Conservation (phyloP, 306 rosid species). For the Pyrus bretschneideri region DNA sequence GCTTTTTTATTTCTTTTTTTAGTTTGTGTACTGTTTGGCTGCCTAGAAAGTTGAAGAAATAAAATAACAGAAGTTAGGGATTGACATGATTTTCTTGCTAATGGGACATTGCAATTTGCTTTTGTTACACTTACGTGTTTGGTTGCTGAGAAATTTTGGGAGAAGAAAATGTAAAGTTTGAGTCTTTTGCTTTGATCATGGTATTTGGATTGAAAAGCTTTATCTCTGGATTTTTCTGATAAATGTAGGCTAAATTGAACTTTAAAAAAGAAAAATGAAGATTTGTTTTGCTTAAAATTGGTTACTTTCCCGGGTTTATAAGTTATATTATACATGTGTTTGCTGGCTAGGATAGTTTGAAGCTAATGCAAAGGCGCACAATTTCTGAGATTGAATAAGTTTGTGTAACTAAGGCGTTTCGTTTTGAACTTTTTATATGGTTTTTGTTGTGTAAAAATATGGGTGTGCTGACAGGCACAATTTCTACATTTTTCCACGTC, state of each 20-base stretch:
- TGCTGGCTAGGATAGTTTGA: neutral
- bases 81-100: neutral
- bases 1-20: neutral
- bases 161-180: neutral
- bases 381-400: neutral
- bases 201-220: neutral
- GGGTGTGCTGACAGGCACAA: slow-evolving; percentile 54
- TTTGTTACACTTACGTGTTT: neutral
- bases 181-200: neutral
- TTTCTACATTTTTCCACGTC: slow-evolving; percentile 84
- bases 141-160: neutral
- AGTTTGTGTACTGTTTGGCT: neutral
- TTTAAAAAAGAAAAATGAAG: neutral
- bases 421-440: neutral
- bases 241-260: neutral
- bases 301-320: neutral
- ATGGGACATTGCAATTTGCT: neutral
- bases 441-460: neutral
- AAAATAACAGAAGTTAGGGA: neutral
- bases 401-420: neutral
- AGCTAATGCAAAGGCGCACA: neutral
- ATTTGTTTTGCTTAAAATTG: neutral
- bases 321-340: neutral
- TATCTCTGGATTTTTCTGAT: neutral
- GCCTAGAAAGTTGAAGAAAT: neutral